These are phyloP conservation scores for Eleusine coracana DNA, from an alignment of 176 grass and related monocot genomes.

Conservation along the genomic window DNA sequence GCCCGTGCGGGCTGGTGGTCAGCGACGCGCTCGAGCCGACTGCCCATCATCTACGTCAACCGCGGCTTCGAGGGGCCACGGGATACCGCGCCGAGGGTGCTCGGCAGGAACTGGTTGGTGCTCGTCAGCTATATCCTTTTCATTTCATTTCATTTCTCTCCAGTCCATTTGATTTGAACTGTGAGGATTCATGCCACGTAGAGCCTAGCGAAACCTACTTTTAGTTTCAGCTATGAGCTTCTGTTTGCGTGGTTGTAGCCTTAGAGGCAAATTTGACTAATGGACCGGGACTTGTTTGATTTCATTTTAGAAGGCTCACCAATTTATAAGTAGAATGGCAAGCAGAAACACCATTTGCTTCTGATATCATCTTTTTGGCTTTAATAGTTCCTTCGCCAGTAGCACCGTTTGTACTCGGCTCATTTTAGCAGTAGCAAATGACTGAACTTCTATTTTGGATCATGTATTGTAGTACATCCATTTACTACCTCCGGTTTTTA, in stretches of 20 bases:
- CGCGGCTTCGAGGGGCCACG: slow-evolving; percentile 85
- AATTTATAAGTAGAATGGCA: neutral
- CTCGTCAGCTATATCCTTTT: neutral
- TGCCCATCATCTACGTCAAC: slow-evolving; percentile 96
- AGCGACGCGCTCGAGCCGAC: slow-evolving; percentile 88
- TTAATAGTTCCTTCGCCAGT: neutral
- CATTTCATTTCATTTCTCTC: neutral
- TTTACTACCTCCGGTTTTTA: no score
- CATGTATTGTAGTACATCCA: neutral
- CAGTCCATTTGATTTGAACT: neutral
- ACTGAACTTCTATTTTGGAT: slow-evolving; percentile 18
- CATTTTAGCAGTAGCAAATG: slow-evolving; percentile 4
- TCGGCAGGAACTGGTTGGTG: slow-evolving; percentile 93
- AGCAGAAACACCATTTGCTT: neutral
- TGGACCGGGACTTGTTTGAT: neutral
- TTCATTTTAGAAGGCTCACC: neutral
- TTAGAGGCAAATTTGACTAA: neutral
- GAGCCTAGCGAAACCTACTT: neutral
- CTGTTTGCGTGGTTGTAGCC: neutral
- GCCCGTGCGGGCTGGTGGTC: slow-evolving; percentile 82
- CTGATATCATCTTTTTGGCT: neutral
- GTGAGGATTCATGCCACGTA: neutral
- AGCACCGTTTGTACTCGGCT: neutral
- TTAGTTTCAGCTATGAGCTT: neutral
- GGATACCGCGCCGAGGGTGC: slow-evolving; percentile 95